Evolutionary conservation across 805 yeast genomes (phyloP).

Genomic region (Saturnispora galanensis): DNA sequence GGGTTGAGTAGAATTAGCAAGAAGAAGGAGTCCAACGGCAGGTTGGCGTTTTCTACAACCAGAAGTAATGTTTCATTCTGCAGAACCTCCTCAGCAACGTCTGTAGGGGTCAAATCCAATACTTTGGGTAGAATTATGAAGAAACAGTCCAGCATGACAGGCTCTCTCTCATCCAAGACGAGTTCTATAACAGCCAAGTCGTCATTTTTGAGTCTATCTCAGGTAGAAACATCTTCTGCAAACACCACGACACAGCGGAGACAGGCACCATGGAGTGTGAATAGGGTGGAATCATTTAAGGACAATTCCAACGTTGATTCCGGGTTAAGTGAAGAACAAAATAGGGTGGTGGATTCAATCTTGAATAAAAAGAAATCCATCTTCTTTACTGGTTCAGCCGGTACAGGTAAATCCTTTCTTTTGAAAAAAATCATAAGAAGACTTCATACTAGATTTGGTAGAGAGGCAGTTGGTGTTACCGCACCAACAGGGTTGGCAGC

Average conservation of each 20-base stretch:
- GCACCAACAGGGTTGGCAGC: constrained; percentile 98
- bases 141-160: constrained; percentile 8
- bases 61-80: constrained; percentile 2
- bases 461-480: constrained; percentile 64
- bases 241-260: constrained; percentile 1
- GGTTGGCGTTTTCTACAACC: constrained; percentile 4
- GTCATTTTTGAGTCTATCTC: constrained; percentile 1
- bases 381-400: constrained; percentile 79
- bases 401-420: constrained; percentile 77
- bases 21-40: constrained; percentile 4
- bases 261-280: constrained; percentile 7
- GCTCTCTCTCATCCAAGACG: not conserved
- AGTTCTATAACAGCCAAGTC: not conserved
- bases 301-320: constrained; percentile 1
- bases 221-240: not conserved
- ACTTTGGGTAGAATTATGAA: constrained; percentile 5
- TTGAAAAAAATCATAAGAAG: constrained; percentile 52
- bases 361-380: constrained; percentile 43
- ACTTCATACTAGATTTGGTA: constrained; percentile 35
- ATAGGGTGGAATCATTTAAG: constrained; percentile 4
- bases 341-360: constrained; percentile 39
- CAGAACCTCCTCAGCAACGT: constrained; percentile 1
- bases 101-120: not conserved
- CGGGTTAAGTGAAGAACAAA: constrained; percentile 31
- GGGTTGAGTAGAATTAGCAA: constrained; percentile 2